phyloP scores from a whole-genome alignment of 768 basidiomycete species.

The Rhizopogon sp. region DNA sequence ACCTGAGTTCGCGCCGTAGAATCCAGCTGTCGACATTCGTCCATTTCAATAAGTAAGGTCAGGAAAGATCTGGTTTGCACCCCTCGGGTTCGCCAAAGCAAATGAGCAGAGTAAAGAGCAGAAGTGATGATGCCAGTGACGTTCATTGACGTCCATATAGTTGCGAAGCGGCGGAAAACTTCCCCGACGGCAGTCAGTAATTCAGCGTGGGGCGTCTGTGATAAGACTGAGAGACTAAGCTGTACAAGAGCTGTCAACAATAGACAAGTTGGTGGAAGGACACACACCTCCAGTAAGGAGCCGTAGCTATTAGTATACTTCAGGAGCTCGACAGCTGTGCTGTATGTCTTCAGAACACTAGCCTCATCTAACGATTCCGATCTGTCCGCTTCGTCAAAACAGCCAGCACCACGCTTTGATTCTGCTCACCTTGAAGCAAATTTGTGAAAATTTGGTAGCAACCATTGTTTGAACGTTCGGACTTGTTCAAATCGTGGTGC shows the following conservation, averaged over 20 bases:
- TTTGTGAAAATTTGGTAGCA: conserved; percentile 64
- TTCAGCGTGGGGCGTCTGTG: conserved; percentile 45
- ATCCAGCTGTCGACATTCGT: conserved; percentile 53
- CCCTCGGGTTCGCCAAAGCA: conserved; percentile 59
- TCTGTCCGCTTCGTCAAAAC: conserved; percentile 9
- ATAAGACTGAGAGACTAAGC: conserved; percentile 52
- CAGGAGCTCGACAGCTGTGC: conserved; percentile 55
- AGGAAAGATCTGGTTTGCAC: conserved; percentile 61
- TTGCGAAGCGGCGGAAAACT: conserved; percentile 63
- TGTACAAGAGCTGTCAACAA: conserved; percentile 19
- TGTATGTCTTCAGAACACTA: conserved; percentile 48
- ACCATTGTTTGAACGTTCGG: conserved; percentile 64
- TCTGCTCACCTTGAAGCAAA: conserved; percentile 39
- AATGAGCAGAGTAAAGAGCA: conserved; percentile 58
- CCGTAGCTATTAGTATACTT: conserved; percentile 59
- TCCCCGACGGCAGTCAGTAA: conserved; percentile 61
- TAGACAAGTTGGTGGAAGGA: background rate
- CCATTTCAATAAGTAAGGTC: conserved; percentile 60
- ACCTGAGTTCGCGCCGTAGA: conserved; percentile 54
- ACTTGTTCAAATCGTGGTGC: conserved; percentile 75
- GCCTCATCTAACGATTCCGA: conserved; percentile 28
- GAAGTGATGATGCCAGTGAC: conserved; percentile 47
- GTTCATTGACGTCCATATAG: conserved; percentile 79
- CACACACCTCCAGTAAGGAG: conserved; percentile 59
- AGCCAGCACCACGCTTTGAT: background rate